phyloP scores from a whole-genome alignment of 305 asterid genomes.

The Fraxinus angustifolia region DNA sequence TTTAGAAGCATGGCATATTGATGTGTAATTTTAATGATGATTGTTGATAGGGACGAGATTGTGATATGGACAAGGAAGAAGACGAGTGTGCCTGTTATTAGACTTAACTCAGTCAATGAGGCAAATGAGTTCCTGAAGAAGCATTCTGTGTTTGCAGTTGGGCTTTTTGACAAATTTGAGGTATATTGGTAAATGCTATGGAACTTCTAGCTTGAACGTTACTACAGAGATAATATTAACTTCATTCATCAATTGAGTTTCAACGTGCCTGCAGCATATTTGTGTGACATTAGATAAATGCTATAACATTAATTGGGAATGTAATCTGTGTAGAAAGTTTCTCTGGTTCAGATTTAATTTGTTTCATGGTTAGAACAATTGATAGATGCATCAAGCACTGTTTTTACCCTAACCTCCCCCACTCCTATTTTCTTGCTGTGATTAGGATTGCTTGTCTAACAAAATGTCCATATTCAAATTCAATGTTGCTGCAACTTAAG shows the following conservation, averaged over 20 bases:
- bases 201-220: slow-evolving; percentile 2
- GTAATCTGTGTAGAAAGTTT: not conserved
- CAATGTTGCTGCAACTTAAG: not conserved
- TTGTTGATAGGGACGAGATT: slow-evolving; percentile 71
- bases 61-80: slow-evolving; percentile 88
- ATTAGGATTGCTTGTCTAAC: not conserved
- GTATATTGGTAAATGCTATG: slow-evolving; percentile 31
- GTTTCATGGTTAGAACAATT: not conserved
- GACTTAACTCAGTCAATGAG: slow-evolving; percentile 50
- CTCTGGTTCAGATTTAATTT: not conserved
- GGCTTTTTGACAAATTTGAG: slow-evolving; percentile 70
- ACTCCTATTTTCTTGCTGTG: not conserved
- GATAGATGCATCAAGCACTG: not conserved
- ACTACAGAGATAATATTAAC: not conserved
- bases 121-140: slow-evolving; percentile 67
- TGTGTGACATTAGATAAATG: not conserved
- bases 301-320: not conserved
- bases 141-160: slow-evolving; percentile 61
- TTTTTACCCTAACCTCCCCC: not conserved
- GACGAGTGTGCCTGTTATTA: slow-evolving; percentile 71
- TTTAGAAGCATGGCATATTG: not conserved
- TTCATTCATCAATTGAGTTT: not conserved
- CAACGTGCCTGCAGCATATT: not conserved
- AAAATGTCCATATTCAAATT: not conserved
- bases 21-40: not conserved